phyloP scores from a whole-genome alignment of 2,329 filamentous ascomycete genomes.

The Xylariaceae sp. region DNA sequence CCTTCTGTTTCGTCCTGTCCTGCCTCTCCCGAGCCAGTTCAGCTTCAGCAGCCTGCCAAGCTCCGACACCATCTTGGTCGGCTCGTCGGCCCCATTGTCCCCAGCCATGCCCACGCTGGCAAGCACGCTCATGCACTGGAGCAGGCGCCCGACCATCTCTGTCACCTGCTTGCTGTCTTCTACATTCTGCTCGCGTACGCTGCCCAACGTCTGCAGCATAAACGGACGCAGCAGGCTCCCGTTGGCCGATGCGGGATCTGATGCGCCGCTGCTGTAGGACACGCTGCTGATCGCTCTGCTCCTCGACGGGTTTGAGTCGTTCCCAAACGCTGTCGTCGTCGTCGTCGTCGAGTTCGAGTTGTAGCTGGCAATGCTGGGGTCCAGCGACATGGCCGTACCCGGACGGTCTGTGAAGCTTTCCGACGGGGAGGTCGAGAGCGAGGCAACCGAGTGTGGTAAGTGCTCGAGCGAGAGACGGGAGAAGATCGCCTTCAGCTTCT shows the following conservation, averaged over 20 bases:
- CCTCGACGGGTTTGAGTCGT: slow-evolving; percentile 49
- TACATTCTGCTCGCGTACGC: slow-evolving; percentile 52
- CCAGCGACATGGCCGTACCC: slow-evolving; percentile 69
- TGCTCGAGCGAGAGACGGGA: slow-evolving; percentile 84
- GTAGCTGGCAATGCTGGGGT: slow-evolving; percentile 70
- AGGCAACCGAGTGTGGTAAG: slow-evolving; percentile 48
- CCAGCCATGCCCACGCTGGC: slow-evolving; percentile 55
- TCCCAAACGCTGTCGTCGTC: slow-evolving; percentile 71
- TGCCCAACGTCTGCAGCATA: slow-evolving; percentile 39
- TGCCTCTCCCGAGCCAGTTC: slow-evolving; percentile 89
- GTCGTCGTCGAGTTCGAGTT: slow-evolving; percentile 75
- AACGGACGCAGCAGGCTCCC: slow-evolving; percentile 45
- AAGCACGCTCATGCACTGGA: slow-evolving; percentile 92
- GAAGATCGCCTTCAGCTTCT: slow-evolving; percentile 83
- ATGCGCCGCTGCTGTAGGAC: slow-evolving; percentile 51
- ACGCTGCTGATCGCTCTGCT: slow-evolving; percentile 85
- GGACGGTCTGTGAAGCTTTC: slow-evolving; percentile 42
- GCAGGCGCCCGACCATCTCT: slow-evolving; percentile 89
- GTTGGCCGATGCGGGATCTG: slow-evolving; percentile 32
- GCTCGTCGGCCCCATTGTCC: slow-evolving; percentile 55
- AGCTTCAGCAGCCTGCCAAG: slow-evolving; percentile 85
- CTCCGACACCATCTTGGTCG: slow-evolving; percentile 73
- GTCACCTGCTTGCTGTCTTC: slow-evolving; percentile 76
- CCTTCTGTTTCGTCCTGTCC: slow-evolving; percentile 81
- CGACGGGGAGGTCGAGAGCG: slow-evolving; percentile 46